These are phyloP conservation scores for Cocos nucifera DNA, from an alignment of 176 grass and related monocot genomes.

Conservation along the genomic window DNA sequence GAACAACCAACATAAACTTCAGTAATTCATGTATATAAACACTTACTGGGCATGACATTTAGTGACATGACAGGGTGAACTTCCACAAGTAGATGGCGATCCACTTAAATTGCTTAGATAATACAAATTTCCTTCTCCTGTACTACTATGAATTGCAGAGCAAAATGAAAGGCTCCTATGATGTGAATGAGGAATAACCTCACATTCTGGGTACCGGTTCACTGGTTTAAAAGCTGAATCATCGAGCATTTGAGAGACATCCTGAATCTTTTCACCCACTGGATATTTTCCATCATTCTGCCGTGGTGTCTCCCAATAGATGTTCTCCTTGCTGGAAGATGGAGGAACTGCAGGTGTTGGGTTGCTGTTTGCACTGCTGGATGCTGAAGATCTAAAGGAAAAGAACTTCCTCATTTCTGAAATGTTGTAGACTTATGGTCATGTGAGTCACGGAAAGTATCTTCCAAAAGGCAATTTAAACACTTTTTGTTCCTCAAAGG, in stretches of 20 bases:
- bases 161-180: slow-evolving; percentile 52
- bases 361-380: slow-evolving; percentile 22
- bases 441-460: too few species aligned
- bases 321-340: slow-evolving; percentile 18
- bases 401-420: slow-evolving; percentile 63
- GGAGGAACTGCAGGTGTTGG: neutral
- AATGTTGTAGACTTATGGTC: too few species aligned
- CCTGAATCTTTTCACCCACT: slow-evolving; percentile 5
- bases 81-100: neutral
- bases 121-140: slow-evolving; percentile 23
- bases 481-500: too few species aligned
- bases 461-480: too few species aligned
- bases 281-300: slow-evolving; percentile 18
- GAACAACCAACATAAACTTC: neutral
- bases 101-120: neutral
- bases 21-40: too few species aligned
- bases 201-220: slow-evolving; percentile 12
- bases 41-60: slow-evolving; percentile 27
- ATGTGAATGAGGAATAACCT: slow-evolving; percentile 28
- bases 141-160: slow-evolving; percentile 16
- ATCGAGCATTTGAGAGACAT: slow-evolving; percentile 19
- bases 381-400: slow-evolving; percentile 44
- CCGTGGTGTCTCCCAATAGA: too few species aligned
- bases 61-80: slow-evolving; percentile 6
- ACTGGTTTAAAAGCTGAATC: slow-evolving; percentile 26